phyloP scores from a whole-genome alignment of 768 basidiomycete genomes.

The Mycena alexandri region DNA sequence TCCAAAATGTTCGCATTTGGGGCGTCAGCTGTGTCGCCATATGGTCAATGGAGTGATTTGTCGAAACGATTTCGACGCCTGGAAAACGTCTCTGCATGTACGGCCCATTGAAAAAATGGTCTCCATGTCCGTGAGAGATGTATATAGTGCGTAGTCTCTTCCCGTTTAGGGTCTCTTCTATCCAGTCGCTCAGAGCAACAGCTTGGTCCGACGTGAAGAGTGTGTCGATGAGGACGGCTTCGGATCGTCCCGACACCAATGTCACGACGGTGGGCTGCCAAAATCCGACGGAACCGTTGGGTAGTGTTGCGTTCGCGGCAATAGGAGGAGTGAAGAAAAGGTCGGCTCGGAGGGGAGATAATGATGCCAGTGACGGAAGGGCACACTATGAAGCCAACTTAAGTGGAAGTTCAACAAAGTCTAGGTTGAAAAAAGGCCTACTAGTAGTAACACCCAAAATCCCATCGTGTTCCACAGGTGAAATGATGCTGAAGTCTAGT shows the following conservation, averaged over 20 bases:
- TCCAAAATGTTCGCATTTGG: conserved; percentile 16
- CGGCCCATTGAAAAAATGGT: conserved; percentile 22
- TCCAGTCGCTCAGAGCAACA: conserved; percentile 22
- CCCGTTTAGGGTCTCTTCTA: conserved; percentile 16
- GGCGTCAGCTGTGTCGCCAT: conserved; percentile 24
- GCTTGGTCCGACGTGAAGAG: conserved; percentile 23
- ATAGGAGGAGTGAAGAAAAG: conserved; percentile 23
- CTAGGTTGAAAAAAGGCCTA: conserved; percentile 15
- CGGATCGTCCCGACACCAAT: conserved; percentile 14
- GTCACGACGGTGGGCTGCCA: conserved; percentile 21
- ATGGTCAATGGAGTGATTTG: conserved; percentile 21
- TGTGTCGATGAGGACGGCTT: conserved; percentile 27
- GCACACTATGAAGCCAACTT: conserved; percentile 12
- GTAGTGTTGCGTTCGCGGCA: conserved; percentile 20
- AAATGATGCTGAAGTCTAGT: conserved; percentile 20
- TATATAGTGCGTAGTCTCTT: conserved; percentile 19
- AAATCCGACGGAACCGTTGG: conserved; percentile 21
- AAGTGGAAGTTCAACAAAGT: conserved; percentile 7
- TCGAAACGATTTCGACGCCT: conserved; percentile 19
- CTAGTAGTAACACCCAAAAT: conserved; percentile 21
- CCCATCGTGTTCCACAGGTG: conserved; percentile 11
- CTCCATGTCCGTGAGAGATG: conserved; percentile 26
- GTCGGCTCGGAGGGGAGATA: conserved; percentile 22
- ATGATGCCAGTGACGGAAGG: conserved; percentile 18
- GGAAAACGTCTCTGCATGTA: conserved; percentile 24